phyloP scores from a whole-genome alignment of 2,329 filamentous ascomycete species.

The Ceratocystis eucalypticola region DNA sequence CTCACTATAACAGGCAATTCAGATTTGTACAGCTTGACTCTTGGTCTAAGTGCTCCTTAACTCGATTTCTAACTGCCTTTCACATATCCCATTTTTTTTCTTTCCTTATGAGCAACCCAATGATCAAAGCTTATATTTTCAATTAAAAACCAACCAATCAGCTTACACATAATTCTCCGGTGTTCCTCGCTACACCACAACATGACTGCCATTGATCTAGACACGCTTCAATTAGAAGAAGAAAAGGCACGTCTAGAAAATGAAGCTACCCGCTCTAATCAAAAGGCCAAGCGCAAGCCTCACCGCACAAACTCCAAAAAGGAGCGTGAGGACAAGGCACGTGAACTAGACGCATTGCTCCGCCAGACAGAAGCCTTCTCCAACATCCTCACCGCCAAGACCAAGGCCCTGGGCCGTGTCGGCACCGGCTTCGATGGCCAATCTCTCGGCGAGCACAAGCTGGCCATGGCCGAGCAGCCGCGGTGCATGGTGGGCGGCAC shows the following conservation, averaged over 20 bases:
- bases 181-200: not conserved
- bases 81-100: not conserved
- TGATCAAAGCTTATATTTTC: not conserved
- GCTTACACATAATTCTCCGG: not conserved
- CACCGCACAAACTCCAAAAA: slow-evolving; percentile 39
- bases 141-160: not conserved
- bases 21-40: not conserved
- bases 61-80: no score
- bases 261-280: slow-evolving; percentile 32
- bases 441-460: slow-evolving; percentile 47
- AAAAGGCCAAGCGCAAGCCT: slow-evolving; percentile 36
- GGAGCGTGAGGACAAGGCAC: slow-evolving; percentile 38
- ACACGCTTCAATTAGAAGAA: slow-evolving; percentile 28
- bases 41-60: not conserved
- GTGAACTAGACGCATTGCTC: slow-evolving; percentile 45
- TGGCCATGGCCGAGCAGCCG: slow-evolving; percentile 75
- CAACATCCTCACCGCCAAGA: slow-evolving; percentile 50
- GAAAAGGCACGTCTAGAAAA: slow-evolving; percentile 27
- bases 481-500: slow-evolving; percentile 71
- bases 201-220: slow-evolving; percentile 18
- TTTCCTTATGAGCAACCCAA: not conserved
- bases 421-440: slow-evolving; percentile 48
- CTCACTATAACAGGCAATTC: not conserved
- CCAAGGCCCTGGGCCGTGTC: slow-evolving; percentile 47
- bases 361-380: slow-evolving; percentile 47